Evolutionary conservation across 1,139 yeast genomes (phyloP).

Genomic region (Debaryomycetaceae sp.): DNA sequence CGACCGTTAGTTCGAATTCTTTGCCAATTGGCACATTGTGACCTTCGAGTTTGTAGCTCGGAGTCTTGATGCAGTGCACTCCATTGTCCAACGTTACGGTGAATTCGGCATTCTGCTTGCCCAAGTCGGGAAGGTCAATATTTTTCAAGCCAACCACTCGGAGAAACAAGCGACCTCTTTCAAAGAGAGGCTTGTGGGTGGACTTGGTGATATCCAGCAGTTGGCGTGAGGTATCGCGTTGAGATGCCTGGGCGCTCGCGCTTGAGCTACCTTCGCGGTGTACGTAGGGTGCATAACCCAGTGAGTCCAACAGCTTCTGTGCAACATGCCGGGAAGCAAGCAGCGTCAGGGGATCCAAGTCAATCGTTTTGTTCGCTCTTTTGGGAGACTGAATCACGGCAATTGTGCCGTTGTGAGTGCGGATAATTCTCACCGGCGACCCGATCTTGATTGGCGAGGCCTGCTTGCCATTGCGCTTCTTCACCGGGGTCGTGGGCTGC

Average conservation of each 20-base stretch:
- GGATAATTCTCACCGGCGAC: constrained; percentile 35
- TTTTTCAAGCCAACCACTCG: constrained; percentile 57
- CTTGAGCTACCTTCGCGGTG: no score
- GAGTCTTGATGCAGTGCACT: constrained; percentile 77
- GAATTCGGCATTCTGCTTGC: constrained; percentile 56
- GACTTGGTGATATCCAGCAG: constrained; percentile 2
- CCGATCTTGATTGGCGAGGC: constrained; percentile 36
- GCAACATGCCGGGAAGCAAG: no score
- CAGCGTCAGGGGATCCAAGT: no score
- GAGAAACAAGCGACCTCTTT: constrained; percentile 72
- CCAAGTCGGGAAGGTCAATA: constrained; percentile 54
- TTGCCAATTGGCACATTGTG: constrained; percentile 53
- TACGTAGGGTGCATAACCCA: no score
- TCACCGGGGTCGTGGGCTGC: constrained; percentile 6
- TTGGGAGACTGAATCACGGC: constrained; percentile 19
- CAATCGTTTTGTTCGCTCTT: no score
- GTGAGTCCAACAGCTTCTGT: no score
- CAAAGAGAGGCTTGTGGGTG: constrained; percentile 22
- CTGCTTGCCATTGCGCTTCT: constrained; percentile 8
- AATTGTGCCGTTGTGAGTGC: constrained; percentile 23
- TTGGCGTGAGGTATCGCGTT: no score
- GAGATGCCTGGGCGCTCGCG: no score
- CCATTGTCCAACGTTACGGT: constrained; percentile 83
- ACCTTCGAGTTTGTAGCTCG: constrained; percentile 46
- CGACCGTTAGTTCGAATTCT: constrained; percentile 81